A percentile compares a stretch with the other conserved stretches of the same genome.
phyloP scores from a whole-genome alignment of 768 basidiomycete species.

The Naganishia friedmannii region DNA sequence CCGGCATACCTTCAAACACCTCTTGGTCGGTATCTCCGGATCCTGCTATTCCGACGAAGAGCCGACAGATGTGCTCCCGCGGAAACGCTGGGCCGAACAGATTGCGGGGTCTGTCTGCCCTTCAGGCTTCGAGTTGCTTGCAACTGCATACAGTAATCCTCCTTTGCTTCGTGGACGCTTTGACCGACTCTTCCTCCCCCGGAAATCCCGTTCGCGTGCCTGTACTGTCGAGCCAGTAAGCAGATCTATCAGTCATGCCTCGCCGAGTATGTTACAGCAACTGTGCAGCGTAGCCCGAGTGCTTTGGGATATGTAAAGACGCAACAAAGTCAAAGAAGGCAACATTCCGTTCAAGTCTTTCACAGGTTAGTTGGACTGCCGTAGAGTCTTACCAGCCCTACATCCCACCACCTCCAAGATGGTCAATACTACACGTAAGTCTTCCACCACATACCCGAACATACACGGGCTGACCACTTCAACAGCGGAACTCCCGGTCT shows the following conservation, averaged over 20 bases:
- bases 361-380: not conserved
- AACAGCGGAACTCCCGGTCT: slow-evolving; percentile 24
- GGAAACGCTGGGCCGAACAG: no score
- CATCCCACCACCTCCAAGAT: not conserved
- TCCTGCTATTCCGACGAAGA: no score
- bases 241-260: not conserved
- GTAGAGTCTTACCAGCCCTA: not conserved
- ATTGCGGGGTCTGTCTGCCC: no score
- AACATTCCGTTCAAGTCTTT: not conserved
- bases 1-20: no score
- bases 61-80: no score
- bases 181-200: not conserved
- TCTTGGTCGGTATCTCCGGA: no score
- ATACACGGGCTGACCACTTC: not conserved
- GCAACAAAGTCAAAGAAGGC: not conserved
- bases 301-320: not conserved
- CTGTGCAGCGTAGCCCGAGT: not conserved
- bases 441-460: not conserved
- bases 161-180: not conserved
- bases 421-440: slow-evolving; percentile 16
- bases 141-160: no score
- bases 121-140: no score
- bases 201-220: not conserved
- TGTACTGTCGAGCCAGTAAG: not conserved
- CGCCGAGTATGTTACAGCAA: not conserved